Conservation (phyloP, 225 moss, liverwort and hornwort genomes). For the Ulota crispa region DNA sequence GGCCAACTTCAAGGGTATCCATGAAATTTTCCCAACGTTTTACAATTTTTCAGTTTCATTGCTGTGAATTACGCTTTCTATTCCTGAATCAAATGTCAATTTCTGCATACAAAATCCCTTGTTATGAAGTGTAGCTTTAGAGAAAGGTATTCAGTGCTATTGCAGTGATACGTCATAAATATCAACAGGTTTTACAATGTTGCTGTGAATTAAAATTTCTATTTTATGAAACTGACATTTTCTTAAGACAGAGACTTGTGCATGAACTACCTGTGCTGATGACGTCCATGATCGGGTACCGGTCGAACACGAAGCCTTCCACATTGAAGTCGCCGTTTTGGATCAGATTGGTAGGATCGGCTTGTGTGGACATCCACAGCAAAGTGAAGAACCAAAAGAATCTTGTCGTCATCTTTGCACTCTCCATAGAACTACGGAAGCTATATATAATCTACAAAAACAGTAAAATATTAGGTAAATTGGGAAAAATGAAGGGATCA, state of each 20-base stretch:
- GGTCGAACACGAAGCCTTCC: slow-evolving; percentile 38
- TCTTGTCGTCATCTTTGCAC: not conserved
- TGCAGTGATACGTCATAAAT: too few relatives aligned
- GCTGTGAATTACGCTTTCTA: not conserved
- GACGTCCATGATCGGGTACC: slow-evolving; percentile 62
- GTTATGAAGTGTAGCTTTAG: too few relatives aligned
- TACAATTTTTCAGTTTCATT: not conserved
- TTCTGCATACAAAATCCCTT: too few relatives aligned
- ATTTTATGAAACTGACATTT: too few relatives aligned
- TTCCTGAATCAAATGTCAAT: too few relatives aligned
- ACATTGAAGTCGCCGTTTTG: slow-evolving; percentile 73
- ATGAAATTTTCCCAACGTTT: too few relatives aligned
- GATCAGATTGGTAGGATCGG: slow-evolving; percentile 64
- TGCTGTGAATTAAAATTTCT: not conserved
- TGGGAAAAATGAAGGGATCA: too few relatives aligned
- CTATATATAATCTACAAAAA: not conserved
- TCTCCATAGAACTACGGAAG: not conserved
- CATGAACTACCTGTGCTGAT: slow-evolving; percentile 29
- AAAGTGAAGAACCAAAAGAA: slow-evolving; percentile 10
- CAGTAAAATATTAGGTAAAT: too few relatives aligned
- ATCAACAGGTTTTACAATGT: too few relatives aligned
- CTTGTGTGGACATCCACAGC: slow-evolving; percentile 14
- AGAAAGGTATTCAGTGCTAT: too few relatives aligned
- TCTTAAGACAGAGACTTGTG: not conserved
- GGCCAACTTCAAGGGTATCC: too few relatives aligned